Evolutionary conservation across 148 eudicot genomes (phyloP), one percentile per base, ranked within the genome.

Genomic region (Euryodendron excelsum): DNA sequence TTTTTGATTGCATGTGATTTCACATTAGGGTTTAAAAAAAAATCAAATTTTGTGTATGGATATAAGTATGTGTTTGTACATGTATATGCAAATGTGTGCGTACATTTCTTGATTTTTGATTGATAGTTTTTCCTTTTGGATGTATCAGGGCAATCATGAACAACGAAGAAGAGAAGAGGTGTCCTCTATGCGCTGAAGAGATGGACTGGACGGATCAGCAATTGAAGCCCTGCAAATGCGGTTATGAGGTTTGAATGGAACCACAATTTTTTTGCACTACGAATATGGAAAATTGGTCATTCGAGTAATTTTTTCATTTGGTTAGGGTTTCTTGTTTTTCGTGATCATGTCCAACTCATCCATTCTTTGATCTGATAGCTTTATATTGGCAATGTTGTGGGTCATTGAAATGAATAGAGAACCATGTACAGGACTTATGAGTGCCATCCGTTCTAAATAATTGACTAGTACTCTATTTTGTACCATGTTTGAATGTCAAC

Each of bases 191-290:
- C 28, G 88, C 84, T 1, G 88, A 88, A 76, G 90, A 88, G 77
- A 88, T 88, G 90, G 90, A 88, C 72, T 88, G 88, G 90, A 88
- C 90, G 31, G 90, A 88, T 75, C 88, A 88, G 85, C 90, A 85
- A 44, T 78, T 88, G 79, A 85, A 79, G 76, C 90, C 88, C 15
- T 88, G 90, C 74, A 74, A 81, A 85, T 88, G 90, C 71, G 90
- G 90, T 75, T 88, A 88, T 62, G 84, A 88, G 87, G 90, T 85
- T 41, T 48, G 58, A 45, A 17, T 47, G 56, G 30, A 9, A 1
- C 18, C n/a, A 28, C 36, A 18, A 2, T 27, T 50, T 74, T 21
- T 15, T 27, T 9, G 72, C 39, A 17, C 1, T 65, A 33, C 45
- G 33, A 21, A 69, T 69, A 25, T 69, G 56, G 56, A 27, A 23